A percentile compares a stretch with the other conserved stretches of the same genome.
Evolutionary conservation across 2,329 filamentous ascomycete genomes (phyloP).

Genomic region (Fusarium burgessii): DNA sequence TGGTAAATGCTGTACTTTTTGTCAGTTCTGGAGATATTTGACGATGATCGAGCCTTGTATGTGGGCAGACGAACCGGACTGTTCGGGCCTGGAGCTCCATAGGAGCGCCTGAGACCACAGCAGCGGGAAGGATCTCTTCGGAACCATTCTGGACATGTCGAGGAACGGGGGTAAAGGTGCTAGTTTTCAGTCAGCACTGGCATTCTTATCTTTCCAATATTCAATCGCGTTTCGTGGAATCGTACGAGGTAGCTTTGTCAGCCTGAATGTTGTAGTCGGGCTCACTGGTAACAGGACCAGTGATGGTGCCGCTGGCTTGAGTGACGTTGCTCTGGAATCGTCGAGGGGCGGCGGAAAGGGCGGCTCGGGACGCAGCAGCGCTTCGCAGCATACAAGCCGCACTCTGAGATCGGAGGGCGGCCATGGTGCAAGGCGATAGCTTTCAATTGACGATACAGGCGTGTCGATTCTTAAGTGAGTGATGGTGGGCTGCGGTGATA

Average conservation of each 20-base stretch:
- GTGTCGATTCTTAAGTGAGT: conserved; percentile 38
- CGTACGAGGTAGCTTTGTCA: conserved; percentile 92
- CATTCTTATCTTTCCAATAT: not conserved
- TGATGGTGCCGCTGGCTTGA: conserved; percentile 55
- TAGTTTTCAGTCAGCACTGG: conserved; percentile 54
- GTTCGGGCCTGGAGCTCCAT: conserved; percentile 93
- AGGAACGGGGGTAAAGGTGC: conserved; percentile 90
- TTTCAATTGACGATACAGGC: conserved; percentile 44
- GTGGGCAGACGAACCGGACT: conserved; percentile 76
- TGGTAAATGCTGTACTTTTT: conserved; percentile 80
- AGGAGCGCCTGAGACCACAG: conserved; percentile 90
- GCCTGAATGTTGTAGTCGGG: conserved; percentile 84
- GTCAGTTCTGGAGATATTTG: conserved; percentile 14
- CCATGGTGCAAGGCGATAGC: conserved; percentile 63
- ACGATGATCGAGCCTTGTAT: not conserved
- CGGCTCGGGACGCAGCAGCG: conserved; percentile 54
- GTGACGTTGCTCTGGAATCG: conserved; percentile 67
- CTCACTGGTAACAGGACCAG: conserved; percentile 67
- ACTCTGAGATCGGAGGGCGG: conserved; percentile 70
- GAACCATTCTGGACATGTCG: conserved; percentile 91
- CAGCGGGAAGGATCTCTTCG: conserved; percentile 83
- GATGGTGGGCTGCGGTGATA: conserved; percentile 48
- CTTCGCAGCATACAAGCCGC: conserved; percentile 65
- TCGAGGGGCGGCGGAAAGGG: conserved; percentile 59
- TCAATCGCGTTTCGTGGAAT: conserved; percentile 8